A percentile compares a stretch with the other conserved stretches of the same genome.
Conservation (phyloP, 192 early-diverging fungal species). For the Coemansia biformis region DNA sequence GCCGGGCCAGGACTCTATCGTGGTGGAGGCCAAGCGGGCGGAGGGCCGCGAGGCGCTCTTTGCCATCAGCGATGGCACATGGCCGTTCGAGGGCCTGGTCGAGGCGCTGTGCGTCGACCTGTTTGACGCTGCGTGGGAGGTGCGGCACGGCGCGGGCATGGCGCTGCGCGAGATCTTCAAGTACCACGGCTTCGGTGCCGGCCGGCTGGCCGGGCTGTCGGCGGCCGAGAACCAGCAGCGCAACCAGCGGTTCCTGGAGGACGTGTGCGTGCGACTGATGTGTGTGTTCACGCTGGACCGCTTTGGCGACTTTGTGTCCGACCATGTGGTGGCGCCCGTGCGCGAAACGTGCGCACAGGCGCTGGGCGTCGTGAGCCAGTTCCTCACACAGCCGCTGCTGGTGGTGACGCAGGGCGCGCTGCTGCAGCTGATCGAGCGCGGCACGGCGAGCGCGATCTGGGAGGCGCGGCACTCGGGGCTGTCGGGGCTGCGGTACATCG, state of each 20-base stretch:
- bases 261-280: slow-evolving; percentile 80
- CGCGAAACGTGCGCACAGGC: slow-evolving; percentile 90
- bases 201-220: slow-evolving; percentile 55
- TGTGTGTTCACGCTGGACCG: slow-evolving; percentile 93
- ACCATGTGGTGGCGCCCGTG: slow-evolving; percentile 92
- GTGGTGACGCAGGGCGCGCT: slow-evolving; percentile 54
- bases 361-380: slow-evolving; percentile 66
- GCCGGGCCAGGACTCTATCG: slow-evolving; percentile 55
- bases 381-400: slow-evolving; percentile 55
- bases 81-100: slow-evolving; percentile 67
- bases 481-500: slow-evolving; percentile 89
- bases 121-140: slow-evolving; percentile 79
- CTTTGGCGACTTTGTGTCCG: slow-evolving; percentile 94
- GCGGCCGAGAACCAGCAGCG: slow-evolving; percentile 55
- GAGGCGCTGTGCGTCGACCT: slow-evolving; percentile 68
- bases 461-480: slow-evolving; percentile 89
- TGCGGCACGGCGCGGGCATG: slow-evolving; percentile 93
- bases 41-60: slow-evolving; percentile 41
- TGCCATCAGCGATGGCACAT: slow-evolving; percentile 54
- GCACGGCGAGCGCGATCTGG: slow-evolving; percentile 59
- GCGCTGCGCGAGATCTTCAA: slow-evolving; percentile 87
- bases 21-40: slow-evolving; percentile 61
- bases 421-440: slow-evolving; percentile 53
- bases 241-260: slow-evolving; percentile 80
- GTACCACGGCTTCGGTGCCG: slow-evolving; percentile 77